Percentiles rank a stretch among this genome's conserved stretches.
Evolutionary conservation across 805 yeast species (phyloP).

Genomic region (Kluyveromyces siamensis): DNA sequence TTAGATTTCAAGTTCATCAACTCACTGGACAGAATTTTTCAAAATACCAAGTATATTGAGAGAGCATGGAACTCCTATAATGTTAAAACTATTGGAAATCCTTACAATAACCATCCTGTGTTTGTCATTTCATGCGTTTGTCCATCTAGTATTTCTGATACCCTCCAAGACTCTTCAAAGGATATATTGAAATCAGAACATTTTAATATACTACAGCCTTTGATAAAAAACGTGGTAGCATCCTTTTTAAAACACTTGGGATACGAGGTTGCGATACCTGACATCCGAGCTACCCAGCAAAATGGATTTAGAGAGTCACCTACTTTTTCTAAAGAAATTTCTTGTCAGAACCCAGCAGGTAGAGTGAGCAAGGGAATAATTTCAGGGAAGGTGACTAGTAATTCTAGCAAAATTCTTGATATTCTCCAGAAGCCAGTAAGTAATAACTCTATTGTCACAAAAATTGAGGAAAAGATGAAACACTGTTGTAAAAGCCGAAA

Average conservation of each 20-base stretch:
- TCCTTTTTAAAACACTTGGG: slow-evolving; percentile 22
- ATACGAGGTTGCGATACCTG: slow-evolving; percentile 4
- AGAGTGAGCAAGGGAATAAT: neutral
- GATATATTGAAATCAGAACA: slow-evolving; percentile 20
- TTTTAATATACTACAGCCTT: slow-evolving; percentile 21
- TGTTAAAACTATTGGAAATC: slow-evolving; percentile 24
- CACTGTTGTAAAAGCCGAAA: neutral
- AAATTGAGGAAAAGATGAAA: neutral
- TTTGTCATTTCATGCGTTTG: slow-evolving; percentile 30
- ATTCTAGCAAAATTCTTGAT: neutral
- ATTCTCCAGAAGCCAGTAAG: neutral
- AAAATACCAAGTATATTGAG: slow-evolving; percentile 5
- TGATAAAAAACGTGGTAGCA: slow-evolving; percentile 26
- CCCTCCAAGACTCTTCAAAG: slow-evolving; percentile 35
- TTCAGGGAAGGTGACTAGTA: neutral
- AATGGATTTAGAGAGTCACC: neutral
- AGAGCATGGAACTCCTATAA: neutral
- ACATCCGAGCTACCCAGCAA: neutral
- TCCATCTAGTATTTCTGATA: slow-evolving; percentile 25
- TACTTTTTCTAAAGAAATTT: neutral
- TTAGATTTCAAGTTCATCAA: slow-evolving; percentile 11
- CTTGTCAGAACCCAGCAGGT: neutral
- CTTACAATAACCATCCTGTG: slow-evolving; percentile 32
- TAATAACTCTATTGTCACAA: neutral
- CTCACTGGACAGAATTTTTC: slow-evolving; percentile 16